phyloP scores from a whole-genome alignment of 306 rosid species.

The Castanea crenata region DNA sequence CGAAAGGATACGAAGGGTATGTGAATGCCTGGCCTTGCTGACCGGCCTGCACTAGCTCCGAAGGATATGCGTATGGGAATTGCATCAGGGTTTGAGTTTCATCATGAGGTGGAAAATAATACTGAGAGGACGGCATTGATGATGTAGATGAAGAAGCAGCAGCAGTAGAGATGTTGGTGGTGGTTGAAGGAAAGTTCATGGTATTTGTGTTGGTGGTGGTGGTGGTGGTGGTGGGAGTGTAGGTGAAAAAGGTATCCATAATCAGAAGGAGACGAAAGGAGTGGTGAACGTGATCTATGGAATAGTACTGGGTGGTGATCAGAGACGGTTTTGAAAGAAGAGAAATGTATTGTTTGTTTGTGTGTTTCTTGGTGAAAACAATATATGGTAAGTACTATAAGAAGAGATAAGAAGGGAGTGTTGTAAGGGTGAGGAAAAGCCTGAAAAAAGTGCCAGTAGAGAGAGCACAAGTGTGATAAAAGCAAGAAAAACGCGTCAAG shows the following conservation, averaged over 20 bases:
- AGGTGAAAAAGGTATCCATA: slow-evolving; percentile 26
- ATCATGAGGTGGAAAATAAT: background rate
- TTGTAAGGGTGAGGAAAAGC: background rate
- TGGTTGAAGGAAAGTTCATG: background rate
- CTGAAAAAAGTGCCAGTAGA: slow-evolving; percentile 17
- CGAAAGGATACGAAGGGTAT: background rate
- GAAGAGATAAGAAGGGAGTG: background rate
- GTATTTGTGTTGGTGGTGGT: background rate
- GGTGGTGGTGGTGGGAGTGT: background rate
- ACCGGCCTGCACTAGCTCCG: background rate
- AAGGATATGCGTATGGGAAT: background rate
- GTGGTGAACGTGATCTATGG: background rate
- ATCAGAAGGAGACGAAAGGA: background rate
- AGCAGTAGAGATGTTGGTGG: too few relatives aligned
- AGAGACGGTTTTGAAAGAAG: background rate
- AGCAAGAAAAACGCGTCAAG: slow-evolving; percentile 23
- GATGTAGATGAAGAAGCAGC: too few relatives aligned
- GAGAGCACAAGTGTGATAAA: slow-evolving; percentile 28
- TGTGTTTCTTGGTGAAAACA: background rate
- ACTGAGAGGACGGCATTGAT: background rate
- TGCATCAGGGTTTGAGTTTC: background rate
- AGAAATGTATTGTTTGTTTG: background rate
- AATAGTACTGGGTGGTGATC: background rate
- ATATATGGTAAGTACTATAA: background rate
- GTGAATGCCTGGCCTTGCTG: background rate